These are phyloP conservation scores for Patellifolia procumbens DNA, from an alignment of 179 eudicot species.

Conservation along the genomic window DNA sequence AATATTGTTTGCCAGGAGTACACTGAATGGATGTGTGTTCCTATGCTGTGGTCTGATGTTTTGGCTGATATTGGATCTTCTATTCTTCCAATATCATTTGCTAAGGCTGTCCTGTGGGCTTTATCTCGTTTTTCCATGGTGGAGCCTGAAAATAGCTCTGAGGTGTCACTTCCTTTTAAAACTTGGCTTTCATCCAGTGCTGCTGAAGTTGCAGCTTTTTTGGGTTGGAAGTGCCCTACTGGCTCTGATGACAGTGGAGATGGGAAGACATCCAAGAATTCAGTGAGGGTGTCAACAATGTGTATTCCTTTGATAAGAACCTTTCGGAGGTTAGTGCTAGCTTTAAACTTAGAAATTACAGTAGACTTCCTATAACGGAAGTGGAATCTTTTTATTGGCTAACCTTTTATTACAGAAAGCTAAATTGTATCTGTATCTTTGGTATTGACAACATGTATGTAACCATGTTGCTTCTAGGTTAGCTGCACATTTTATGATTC, in stretches of 20 bases:
- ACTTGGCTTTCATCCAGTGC: slow-evolving; percentile 69
- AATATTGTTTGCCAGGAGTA: slow-evolving; percentile 51
- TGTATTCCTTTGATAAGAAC: slow-evolving; percentile 68
- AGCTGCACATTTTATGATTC: slow-evolving; percentile 60
- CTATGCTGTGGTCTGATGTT: slow-evolving; percentile 94
- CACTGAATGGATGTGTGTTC: slow-evolving; percentile 87
- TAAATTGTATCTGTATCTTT: neutral
- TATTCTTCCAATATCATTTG: slow-evolving; percentile 69
- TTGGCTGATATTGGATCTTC: slow-evolving; percentile 73
- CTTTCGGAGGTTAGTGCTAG: slow-evolving; percentile 72
- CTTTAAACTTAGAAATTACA: neutral
- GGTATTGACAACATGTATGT: slow-evolving; percentile 15
- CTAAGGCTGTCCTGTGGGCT: slow-evolving; percentile 91
- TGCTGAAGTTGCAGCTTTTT: slow-evolving; percentile 60
- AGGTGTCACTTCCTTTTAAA: slow-evolving; percentile 62
- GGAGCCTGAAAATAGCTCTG: slow-evolving; percentile 68
- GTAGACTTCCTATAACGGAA: neutral
- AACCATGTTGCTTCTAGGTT: slow-evolving; percentile 51
- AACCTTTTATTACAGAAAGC: slow-evolving; percentile 2
- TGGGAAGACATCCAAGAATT: slow-evolving; percentile 62
- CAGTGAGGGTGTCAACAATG: slow-evolving; percentile 73
- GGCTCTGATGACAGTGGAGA: slow-evolving; percentile 88
- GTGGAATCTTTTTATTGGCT: neutral
- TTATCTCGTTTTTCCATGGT: slow-evolving; percentile 85
- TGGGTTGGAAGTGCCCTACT: slow-evolving; percentile 83